Conservation (phyloP, 2,329 filamentous ascomycete genomes). For the Pseudogymnoascus sp. region DNA sequence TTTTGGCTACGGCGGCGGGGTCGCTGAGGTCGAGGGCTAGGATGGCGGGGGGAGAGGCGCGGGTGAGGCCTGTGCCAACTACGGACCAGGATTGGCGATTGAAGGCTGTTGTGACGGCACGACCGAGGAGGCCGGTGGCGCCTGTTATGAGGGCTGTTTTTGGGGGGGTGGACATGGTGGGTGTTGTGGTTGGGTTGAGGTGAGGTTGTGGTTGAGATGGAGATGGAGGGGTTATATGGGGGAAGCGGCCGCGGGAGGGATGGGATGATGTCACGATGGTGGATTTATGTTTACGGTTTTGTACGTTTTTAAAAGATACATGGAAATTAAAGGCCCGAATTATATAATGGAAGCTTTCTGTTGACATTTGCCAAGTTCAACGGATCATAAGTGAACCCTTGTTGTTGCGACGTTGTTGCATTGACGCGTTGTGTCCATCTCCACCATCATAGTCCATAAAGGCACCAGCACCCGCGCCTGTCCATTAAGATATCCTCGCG, state of each 20-base stretch:
- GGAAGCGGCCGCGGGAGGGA: not conserved
- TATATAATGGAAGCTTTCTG: not conserved
- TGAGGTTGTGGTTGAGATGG: not conserved
- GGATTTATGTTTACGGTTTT: not conserved
- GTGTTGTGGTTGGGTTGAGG: slow-evolving; percentile 13
- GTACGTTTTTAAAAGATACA: not conserved
- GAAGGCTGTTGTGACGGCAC: slow-evolving; percentile 67
- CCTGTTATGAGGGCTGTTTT: slow-evolving; percentile 70
- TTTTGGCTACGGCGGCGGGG: slow-evolving; percentile 37
- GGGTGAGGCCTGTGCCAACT: slow-evolving; percentile 63
- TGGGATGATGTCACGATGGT: slow-evolving; percentile 4
- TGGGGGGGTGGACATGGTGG: slow-evolving; percentile 23
- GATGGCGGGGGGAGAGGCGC: slow-evolving; percentile 61
- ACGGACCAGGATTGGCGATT: slow-evolving; percentile 57
- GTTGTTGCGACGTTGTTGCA: not conserved
- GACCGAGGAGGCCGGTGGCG: slow-evolving; percentile 73
- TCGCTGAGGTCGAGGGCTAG: slow-evolving; percentile 34
- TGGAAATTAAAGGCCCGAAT: not conserved
- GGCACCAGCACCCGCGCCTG: not conserved
- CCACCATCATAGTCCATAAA: not conserved
- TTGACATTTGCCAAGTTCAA: not conserved
- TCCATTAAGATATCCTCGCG: not conserved
- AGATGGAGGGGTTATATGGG: not conserved
- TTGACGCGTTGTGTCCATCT: not conserved
- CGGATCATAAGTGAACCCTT: not conserved